Conservation (phyloP, 2,329 filamentous ascomycete genomes). For the Graphium sp. region DNA sequence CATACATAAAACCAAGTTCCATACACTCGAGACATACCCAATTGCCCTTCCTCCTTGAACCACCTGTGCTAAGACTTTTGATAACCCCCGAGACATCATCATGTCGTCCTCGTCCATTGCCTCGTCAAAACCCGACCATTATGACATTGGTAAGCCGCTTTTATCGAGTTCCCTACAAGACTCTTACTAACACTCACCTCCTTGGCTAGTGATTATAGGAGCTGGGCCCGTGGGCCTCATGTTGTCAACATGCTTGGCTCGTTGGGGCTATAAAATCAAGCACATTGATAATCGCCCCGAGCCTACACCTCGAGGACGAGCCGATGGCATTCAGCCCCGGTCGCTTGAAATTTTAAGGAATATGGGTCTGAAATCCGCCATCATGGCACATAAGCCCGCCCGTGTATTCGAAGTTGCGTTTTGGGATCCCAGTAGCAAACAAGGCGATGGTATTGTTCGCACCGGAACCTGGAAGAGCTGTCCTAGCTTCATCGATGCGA, state of each 20-base stretch:
- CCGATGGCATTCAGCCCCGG: slow-evolving; percentile 82
- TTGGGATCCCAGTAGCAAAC: slow-evolving; percentile 40
- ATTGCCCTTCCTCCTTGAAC: slow-evolving; percentile 7
- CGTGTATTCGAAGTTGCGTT: slow-evolving; percentile 69
- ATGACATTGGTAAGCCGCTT: slow-evolving; percentile 28
- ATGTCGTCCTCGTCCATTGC: too few species aligned
- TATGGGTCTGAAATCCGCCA: slow-evolving; percentile 72
- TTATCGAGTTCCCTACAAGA: background rate
- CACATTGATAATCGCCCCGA: slow-evolving; percentile 84
- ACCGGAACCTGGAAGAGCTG: slow-evolving; percentile 75
- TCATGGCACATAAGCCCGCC: slow-evolving; percentile 78
- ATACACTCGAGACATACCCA: too few species aligned
- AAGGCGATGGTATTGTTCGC: slow-evolving; percentile 39
- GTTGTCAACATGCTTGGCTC: slow-evolving; percentile 70
- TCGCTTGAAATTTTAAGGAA: slow-evolving; percentile 77
- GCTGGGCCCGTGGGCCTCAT: slow-evolving; percentile 80
- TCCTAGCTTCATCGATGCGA: slow-evolving; percentile 62
- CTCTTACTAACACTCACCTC: too few species aligned
- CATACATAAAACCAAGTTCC: too few species aligned
- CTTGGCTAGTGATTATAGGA: slow-evolving; percentile 70
- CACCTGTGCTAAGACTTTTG: slow-evolving; percentile 8
- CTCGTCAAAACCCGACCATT: too few species aligned
- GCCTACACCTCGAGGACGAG: slow-evolving; percentile 70
- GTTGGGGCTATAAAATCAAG: slow-evolving; percentile 92
- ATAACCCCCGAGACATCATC: too few species aligned